Base-by-base conservation (phyloP, 345 rosid genomes). In the Populus pruinosa region DNA sequence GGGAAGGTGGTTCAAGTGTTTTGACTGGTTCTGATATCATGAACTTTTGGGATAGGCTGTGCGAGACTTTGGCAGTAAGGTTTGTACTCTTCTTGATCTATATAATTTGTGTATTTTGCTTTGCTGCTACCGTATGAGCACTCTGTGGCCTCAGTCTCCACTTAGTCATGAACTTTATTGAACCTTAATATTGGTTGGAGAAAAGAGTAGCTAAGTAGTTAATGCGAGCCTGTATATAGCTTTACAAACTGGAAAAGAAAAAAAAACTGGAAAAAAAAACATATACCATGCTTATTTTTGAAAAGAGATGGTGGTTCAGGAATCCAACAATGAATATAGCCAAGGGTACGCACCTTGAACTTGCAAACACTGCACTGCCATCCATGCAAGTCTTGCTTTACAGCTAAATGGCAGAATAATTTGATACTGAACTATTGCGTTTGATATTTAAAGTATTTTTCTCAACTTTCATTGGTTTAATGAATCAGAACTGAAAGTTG, bases 21-120 rank as follows among this genome's bases (percentile, higher is more conserved):
- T 82, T 93, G 43, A 81, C 94, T 43, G 97, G 96, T 33, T 74
- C 44, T 43, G 82, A 87, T 49, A 86, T 93, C 76, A 91, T 93
- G 96, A 84, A 87, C 80, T 91, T 93, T 63, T 93, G 97, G 96
- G 94, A 91, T 65, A 78, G 89, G 78, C 81, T 93, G 1, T 91
- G 97, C 64, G 43, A 72, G 1, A 41, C 79, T 4, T 91, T 93
- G 18, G 79, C 84, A 8, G 90, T 91, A 82, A 83, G 90, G 90
- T 87, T 79, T 50, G 79, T 16, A 18, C 41, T 25, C 33, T 62
- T 18, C 8, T 5, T 50, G 7, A 50, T 18, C 21, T 50, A 1
- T 50, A 50, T 50, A 50, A 18, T 49, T 5, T 50, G 8, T 17
- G 56, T 50, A 50, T 50, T 17, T 50, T 18, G 1, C 5, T 50